Evolutionary conservation across 768 basidiomycete genomes (phyloP).

Genomic region (Suillus bovinus): DNA sequence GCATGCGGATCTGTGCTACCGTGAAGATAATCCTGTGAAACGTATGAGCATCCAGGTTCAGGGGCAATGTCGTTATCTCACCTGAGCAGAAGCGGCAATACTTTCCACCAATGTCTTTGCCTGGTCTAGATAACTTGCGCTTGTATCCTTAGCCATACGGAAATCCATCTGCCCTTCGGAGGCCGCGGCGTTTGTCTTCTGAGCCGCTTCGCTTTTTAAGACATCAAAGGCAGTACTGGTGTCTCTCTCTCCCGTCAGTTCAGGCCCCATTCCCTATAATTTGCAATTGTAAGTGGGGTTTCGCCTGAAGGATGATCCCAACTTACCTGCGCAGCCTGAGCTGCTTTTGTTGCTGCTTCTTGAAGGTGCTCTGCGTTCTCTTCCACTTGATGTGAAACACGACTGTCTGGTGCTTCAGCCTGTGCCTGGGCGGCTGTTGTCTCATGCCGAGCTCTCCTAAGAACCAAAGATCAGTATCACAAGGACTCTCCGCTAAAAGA

Average conservation of each 20-base stretch:
- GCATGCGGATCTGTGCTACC: conserved; percentile 19
- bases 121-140: conserved; percentile 53
- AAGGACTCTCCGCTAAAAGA: background rate
- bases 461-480: background rate
- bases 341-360: conserved; percentile 51
- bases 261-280: conserved; percentile 31
- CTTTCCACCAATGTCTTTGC: conserved; percentile 48
- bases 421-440: conserved; percentile 59
- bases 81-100: conserved; percentile 48
- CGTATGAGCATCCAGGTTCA: conserved; percentile 1
- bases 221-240: conserved; percentile 34
- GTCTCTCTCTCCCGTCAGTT: conserved; percentile 36
- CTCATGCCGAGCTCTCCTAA: conserved; percentile 39
- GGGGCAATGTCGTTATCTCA: conserved; percentile 17
- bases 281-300: background rate
- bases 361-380: conserved; percentile 46
- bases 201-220: conserved; percentile 35
- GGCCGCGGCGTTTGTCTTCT: conserved; percentile 53
- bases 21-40: background rate
- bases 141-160: conserved; percentile 44
- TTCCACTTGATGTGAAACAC: conserved; percentile 45
- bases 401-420: conserved; percentile 44
- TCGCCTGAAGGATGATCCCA: background rate
- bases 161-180: conserved; percentile 56
- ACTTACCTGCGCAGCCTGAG: conserved; percentile 52